Conservation (phyloP, 1,284 basidiomycete species). For the Stygiomarasmius scandens region DNA sequence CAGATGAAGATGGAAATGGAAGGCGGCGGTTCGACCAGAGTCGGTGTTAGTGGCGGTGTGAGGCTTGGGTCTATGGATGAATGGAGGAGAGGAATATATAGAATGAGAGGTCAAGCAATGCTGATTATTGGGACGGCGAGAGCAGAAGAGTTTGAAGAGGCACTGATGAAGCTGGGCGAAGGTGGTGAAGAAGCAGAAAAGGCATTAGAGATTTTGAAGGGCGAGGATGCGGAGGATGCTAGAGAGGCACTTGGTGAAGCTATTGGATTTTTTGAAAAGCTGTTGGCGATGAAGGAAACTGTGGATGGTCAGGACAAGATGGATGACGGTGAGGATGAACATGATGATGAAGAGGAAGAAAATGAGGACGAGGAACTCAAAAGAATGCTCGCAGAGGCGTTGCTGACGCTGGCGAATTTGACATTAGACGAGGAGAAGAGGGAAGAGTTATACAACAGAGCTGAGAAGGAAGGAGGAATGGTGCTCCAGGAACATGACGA, state of each 20-base stretch:
- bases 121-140: constrained; percentile 54
- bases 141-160: constrained; percentile 54
- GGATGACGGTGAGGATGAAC: background rate
- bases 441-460: constrained; percentile 52
- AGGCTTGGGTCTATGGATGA: constrained; percentile 30
- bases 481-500: constrained; percentile 19
- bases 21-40: background rate
- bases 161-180: constrained; percentile 45
- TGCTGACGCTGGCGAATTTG: constrained; percentile 59
- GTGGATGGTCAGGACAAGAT: background rate
- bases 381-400: constrained; percentile 52
- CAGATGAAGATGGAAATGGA: constrained; percentile 65
- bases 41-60: background rate
- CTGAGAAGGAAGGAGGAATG: constrained; percentile 49
- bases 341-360: constrained; percentile 28
- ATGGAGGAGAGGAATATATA: constrained; percentile 48
- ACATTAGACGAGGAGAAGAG: constrained; percentile 48
- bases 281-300: constrained; percentile 29
- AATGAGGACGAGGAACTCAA: constrained; percentile 38
- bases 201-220: constrained; percentile 40
- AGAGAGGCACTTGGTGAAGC: constrained; percentile 50
- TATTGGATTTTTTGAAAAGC: constrained; percentile 55
- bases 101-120: constrained; percentile 55
- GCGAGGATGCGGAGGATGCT: constrained; percentile 53
- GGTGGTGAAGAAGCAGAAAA: constrained; percentile 42